Base-by-base conservation (phyloP, 805 yeast species). In the Candida coleopterorum region DNA sequence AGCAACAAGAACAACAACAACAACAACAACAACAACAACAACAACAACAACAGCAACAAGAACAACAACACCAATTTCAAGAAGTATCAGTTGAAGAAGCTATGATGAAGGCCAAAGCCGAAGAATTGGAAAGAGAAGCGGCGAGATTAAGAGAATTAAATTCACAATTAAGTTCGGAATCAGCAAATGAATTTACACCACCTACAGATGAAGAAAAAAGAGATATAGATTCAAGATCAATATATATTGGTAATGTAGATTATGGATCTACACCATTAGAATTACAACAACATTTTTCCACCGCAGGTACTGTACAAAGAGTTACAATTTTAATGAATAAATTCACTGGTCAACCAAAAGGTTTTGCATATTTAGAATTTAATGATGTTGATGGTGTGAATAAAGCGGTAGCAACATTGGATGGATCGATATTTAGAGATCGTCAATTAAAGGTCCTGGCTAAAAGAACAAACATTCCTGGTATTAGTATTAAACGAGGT, bases 181-280 rank as follows among this genome's bases (percentile, higher is more conserved):
- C 34, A 6, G 12, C 33, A 5, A 22, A 27, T 20, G 26, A 36
- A 24, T 40, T 27, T 16, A 20, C 37, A 7, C 40, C 37, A 15
- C 46, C 35, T 21, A 43, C 47, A 12, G 52, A 70, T 22, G 58
- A 55, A 26, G 59, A 70, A 47, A 76, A 73, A 49, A 75, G 74
- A 46, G 88, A 81, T 38, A 71, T 79, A n/a, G 95, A 86, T 54
- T 68, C 82, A 4, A 73, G 88, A 43, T 79, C 88, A 4, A 70
- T 87, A 16, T 87, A 79, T 58, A 88, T 86, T 17, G 94, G 95
- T 3, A 85, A 83, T 49, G 93, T 87, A 18, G 95, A 86, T 52
- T 85, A 81, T 54, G 81, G 74, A 9, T 60, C 89, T 12, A 77
- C 85, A 6, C 89, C 94, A 18, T 80, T 80, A 46, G 95, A 86